Conservation (phyloP, 805 yeast genomes). For the Torulaspora franciscae region DNA sequence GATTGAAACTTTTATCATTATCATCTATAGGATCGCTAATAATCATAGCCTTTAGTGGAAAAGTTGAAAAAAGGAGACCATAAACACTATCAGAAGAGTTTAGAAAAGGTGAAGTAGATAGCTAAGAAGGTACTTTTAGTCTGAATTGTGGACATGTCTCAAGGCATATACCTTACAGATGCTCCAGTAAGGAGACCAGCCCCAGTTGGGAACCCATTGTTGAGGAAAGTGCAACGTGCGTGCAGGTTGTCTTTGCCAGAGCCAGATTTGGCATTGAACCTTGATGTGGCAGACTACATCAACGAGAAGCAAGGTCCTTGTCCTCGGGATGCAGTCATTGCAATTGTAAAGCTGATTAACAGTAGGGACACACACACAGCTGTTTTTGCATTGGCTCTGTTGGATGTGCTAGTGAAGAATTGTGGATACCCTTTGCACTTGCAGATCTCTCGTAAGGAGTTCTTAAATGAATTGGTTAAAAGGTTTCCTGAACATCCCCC, state of each 20-base stretch:
- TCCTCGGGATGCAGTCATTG: constrained; percentile 88
- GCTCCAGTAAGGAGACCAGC: constrained; percentile 34
- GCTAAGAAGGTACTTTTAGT: not conserved
- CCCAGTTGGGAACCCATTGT: constrained; percentile 33
- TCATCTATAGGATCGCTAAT: not conserved
- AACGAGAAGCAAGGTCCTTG: constrained; percentile 87
- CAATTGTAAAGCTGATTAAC: constrained; percentile 77
- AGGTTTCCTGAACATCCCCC: constrained; percentile 95
- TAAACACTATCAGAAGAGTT: not conserved
- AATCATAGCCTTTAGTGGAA: not conserved
- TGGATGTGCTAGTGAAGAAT: constrained; percentile 91
- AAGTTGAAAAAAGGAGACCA: constrained; percentile 9
- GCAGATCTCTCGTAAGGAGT: constrained; percentile 92
- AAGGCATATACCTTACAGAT: constrained; percentile 33
- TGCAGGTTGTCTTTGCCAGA: constrained; percentile 76
- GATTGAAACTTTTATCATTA: not conserved
- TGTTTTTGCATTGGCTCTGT: constrained; percentile 70
- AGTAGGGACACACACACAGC: constrained; percentile 80
- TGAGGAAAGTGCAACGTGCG: constrained; percentile 61
- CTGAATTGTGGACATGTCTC: constrained; percentile 21
- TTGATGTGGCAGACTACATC: constrained; percentile 90
- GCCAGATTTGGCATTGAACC: constrained; percentile 82
- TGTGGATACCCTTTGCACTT: constrained; percentile 97
- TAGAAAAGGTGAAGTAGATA: not conserved
- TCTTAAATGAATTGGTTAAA: constrained; percentile 86